phyloP scores from a whole-genome alignment of 306 rosid species.

The Dryas alaskensis region DNA sequence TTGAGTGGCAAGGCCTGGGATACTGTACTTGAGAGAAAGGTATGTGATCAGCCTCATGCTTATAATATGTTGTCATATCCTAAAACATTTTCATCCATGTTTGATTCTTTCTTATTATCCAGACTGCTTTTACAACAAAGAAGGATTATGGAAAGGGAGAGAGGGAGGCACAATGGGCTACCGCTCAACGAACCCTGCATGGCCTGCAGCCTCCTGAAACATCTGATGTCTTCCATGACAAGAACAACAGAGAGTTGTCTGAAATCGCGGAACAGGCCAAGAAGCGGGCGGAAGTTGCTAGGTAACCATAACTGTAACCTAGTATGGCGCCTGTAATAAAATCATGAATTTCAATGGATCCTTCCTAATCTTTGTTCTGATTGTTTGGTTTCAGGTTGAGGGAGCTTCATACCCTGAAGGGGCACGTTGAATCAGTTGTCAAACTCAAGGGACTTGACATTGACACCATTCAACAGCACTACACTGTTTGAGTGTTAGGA shows the following conservation, averaged over 20 bases:
- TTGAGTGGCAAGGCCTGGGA: conserved; percentile 89
- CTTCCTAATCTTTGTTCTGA: background rate
- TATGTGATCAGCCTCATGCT: conserved; percentile 10
- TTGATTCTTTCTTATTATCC: background rate
- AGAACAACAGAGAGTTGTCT: conserved; percentile 54
- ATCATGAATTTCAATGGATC: background rate
- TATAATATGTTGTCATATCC: background rate
- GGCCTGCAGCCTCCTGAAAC: conserved; percentile 72
- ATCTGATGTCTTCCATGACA: conserved; percentile 39
- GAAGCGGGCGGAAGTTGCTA: conserved; percentile 79
- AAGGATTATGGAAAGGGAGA: conserved; percentile 81
- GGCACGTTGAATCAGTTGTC: conserved; percentile 90
- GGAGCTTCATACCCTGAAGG: conserved; percentile 87
- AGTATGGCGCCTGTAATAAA: background rate
- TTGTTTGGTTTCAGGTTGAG: conserved; percentile 50
- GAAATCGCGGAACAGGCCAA: conserved; percentile 85
- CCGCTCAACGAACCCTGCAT: conserved; percentile 83
- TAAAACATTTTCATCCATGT: background rate
- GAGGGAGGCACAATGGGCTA: conserved; percentile 92
- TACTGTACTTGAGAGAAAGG: conserved; percentile 60
- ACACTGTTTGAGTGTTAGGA: conserved; percentile 55
- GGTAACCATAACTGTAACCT: conserved; percentile 33
- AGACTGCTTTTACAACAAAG: conserved; percentile 82
- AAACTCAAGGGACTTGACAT: conserved; percentile 89
- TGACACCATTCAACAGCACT: conserved; percentile 84